These are phyloP conservation scores for Ceratocystis harringtonii DNA, from an alignment of 2,329 filamentous ascomycete species.

Conservation along the genomic window DNA sequence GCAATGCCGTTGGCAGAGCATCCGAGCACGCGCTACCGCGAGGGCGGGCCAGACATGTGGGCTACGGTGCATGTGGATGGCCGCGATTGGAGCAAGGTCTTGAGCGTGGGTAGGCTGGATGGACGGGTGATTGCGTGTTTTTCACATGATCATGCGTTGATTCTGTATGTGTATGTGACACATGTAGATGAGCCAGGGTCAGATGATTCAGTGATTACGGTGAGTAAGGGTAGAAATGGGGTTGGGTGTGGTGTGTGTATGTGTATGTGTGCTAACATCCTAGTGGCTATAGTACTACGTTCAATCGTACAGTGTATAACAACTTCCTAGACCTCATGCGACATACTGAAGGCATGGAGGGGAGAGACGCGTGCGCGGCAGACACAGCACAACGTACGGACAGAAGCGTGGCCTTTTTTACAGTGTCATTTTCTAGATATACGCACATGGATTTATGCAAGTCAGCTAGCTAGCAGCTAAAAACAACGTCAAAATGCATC, in stretches of 20 bases:
- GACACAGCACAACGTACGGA: too few species aligned
- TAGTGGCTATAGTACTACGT: slow-evolving; percentile 28
- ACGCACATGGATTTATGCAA: too few species aligned
- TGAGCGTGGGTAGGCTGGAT: slow-evolving; percentile 79
- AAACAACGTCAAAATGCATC: too few species aligned
- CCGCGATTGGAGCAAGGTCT: slow-evolving; percentile 83
- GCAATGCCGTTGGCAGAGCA: slow-evolving; percentile 60
- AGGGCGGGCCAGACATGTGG: slow-evolving; percentile 68
- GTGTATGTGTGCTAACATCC: background rate
- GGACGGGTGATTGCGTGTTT: slow-evolving; percentile 89
- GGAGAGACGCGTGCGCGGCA: too few species aligned
- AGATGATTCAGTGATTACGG: slow-evolving; percentile 63
- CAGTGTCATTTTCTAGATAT: too few species aligned
- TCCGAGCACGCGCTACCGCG: slow-evolving; percentile 64
- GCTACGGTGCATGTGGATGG: slow-evolving; percentile 83
- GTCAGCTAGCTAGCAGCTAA: too few species aligned
- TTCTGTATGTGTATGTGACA: slow-evolving; percentile 68
- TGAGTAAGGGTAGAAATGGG: slow-evolving; percentile 29
- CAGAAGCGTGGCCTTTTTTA: too few species aligned
- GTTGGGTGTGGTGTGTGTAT: background rate
- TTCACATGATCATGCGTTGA: slow-evolving; percentile 62
- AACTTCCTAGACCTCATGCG: background rate
- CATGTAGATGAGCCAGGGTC: slow-evolving; percentile 49
- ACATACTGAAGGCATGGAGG: too few species aligned
- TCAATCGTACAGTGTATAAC: slow-evolving; percentile 28